phyloP scores from a whole-genome alignment of 441 rosid species.

The Manihot esculenta region DNA sequence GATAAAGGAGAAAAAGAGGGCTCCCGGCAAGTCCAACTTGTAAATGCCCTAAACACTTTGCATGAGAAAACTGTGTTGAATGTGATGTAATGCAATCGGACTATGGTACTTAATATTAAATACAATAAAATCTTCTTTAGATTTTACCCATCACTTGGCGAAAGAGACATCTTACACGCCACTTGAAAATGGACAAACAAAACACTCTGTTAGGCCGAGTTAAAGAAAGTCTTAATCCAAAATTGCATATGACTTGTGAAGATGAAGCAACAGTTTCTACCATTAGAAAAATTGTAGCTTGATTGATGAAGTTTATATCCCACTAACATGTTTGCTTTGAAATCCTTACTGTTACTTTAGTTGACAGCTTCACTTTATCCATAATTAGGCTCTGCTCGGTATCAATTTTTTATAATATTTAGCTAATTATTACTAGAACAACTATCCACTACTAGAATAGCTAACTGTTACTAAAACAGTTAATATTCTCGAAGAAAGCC shows the following conservation, averaged over 20 bases:
- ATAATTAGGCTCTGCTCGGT: too few species aligned
- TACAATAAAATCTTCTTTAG: conserved; percentile 35
- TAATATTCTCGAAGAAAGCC: too few species aligned
- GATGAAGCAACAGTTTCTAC: conserved; percentile 4
- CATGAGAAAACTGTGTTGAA: conserved; percentile 10
- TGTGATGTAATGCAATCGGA: conserved; percentile 29
- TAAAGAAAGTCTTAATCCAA: conserved; percentile 8
- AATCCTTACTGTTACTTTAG: background rate
- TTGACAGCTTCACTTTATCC: background rate
- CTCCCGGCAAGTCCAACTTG: background rate
- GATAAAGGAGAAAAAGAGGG: background rate
- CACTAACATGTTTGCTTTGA: background rate
- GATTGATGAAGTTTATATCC: conserved; percentile 17
- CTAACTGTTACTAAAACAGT: too few species aligned
- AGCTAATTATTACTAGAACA: too few species aligned
- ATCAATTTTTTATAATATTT: too few species aligned
- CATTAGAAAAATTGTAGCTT: background rate
- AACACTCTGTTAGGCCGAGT: background rate
- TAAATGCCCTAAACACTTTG: background rate
- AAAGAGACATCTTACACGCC: conserved; percentile 34
- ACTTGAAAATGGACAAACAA: conserved; percentile 6
- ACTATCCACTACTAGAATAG: too few species aligned
- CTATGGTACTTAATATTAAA: conserved; percentile 14
- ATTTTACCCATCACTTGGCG: conserved; percentile 29
- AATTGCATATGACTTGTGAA: background rate